Conservation (phyloP, 192 early-diverging fungal genomes). For the Backusella australiensis region DNA sequence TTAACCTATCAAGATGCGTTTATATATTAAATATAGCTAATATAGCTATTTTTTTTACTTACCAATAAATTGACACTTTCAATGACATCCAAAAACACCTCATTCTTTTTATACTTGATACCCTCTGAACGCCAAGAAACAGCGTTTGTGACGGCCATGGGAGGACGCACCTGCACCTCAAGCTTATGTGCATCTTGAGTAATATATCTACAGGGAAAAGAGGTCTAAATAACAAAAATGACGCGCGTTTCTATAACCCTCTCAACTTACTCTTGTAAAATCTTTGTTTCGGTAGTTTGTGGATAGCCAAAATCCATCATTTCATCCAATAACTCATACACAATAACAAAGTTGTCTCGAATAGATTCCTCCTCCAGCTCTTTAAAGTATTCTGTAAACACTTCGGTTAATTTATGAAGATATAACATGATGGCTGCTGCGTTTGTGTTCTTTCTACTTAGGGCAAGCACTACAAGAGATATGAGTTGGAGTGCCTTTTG, state of each 20-base stretch:
- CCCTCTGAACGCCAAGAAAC: slow-evolving; percentile 73
- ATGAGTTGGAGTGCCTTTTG: too few relatives aligned
- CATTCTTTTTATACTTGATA: slow-evolving; percentile 72
- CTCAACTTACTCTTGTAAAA: slow-evolving; percentile 65
- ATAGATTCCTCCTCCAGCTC: slow-evolving; percentile 88
- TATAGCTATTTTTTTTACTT: background rate
- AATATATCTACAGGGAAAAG: slow-evolving; percentile 64
- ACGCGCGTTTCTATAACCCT: background rate
- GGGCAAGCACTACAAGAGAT: slow-evolving; percentile 65
- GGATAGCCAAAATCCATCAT: slow-evolving; percentile 94
- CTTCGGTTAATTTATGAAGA: slow-evolving; percentile 89
- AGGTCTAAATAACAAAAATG: background rate
- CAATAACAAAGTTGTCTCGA: slow-evolving; percentile 89
- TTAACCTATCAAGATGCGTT: background rate
- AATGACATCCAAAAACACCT: slow-evolving; percentile 74
- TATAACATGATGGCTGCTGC: slow-evolving; percentile 94
- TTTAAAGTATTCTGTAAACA: slow-evolving; percentile 94
- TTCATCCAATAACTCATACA: slow-evolving; percentile 88
- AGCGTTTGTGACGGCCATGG: slow-evolving; percentile 78
- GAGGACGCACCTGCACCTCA: slow-evolving; percentile 85
- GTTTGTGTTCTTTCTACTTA: slow-evolving; percentile 97
- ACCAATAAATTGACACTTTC: slow-evolving; percentile 73
- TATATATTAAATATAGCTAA: background rate
- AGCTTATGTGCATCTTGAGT: slow-evolving; percentile 96
- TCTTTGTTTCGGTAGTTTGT: slow-evolving; percentile 87